Percentiles rank a stretch among this genome's conserved stretches.
Conservation (phyloP, 2,329 filamentous ascomycete species). For the Macrophomina tecta region DNA sequence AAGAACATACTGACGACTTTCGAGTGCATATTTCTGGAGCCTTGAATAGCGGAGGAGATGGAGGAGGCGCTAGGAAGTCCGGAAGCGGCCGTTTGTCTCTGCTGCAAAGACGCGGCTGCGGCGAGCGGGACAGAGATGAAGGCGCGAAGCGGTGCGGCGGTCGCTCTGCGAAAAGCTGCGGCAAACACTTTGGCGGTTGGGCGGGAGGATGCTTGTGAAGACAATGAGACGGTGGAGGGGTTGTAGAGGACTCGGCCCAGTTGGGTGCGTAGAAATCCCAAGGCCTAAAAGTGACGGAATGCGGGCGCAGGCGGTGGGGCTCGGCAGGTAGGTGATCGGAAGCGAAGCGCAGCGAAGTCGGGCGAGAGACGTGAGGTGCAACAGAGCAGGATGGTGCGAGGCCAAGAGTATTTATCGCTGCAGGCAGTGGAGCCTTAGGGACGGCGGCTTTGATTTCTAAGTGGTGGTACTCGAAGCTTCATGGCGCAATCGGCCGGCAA, state of each 20-base stretch:
- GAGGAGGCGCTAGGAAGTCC: conserved; percentile 42
- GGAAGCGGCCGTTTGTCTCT: conserved; percentile 57
- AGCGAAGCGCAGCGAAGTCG: conserved; percentile 14
- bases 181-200: conserved; percentile 87
- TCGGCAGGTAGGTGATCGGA: neutral
- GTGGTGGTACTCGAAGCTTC: conserved; percentile 27
- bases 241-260: neutral
- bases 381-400: neutral
- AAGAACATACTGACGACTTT: conserved; percentile 81
- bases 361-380: neutral
- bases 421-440: conserved; percentile 6
- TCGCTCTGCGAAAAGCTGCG: conserved; percentile 73
- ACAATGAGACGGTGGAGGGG: neutral
- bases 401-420: conserved; percentile 23
- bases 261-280: conserved; percentile 18
- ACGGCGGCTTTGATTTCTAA: conserved; percentile 27
- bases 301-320: conserved; percentile 15
- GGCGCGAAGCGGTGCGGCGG: conserved; percentile 69
- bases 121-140: conserved; percentile 75
- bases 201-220: neutral
- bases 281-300: conserved; percentile 22
- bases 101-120: conserved; percentile 71
- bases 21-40: conserved; percentile 77
- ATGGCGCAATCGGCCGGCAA: conserved; percentile 28
- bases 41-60: conserved; percentile 33